Percentiles rank a stretch among this genome's conserved stretches.
Conservation (phyloP, 441 rosid genomes). For the Macaranga tanarius region DNA sequence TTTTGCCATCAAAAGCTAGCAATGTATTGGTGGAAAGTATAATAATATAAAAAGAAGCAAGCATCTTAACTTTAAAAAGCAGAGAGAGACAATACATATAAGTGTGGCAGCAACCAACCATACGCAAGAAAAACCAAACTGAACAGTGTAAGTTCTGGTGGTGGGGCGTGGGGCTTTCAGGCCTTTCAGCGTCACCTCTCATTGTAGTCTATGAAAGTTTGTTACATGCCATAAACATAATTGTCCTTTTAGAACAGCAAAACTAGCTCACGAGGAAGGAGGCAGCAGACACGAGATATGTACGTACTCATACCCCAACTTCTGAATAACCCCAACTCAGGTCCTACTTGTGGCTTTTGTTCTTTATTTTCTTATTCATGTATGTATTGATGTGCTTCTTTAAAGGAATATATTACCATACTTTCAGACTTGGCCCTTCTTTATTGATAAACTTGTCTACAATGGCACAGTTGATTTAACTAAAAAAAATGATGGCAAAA, state of each 20-base stretch:
- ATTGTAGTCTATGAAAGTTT: slow-evolving; percentile 8
- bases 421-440: too few relatives aligned
- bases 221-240: slow-evolving; percentile 4
- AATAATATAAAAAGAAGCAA: not conserved
- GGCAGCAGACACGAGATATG: not conserved
- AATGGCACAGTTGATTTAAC: too few relatives aligned
- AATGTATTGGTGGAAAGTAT: not conserved
- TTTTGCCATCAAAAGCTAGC: not conserved
- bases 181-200: not conserved
- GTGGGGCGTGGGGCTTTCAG: not conserved
- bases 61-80: slow-evolving; percentile 1
- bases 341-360: not conserved
- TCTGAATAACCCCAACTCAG: not conserved
- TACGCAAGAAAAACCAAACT: not conserved
- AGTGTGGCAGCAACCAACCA: not conserved
- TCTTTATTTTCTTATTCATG: not conserved
- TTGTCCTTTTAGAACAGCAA: not conserved
- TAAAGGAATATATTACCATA: too few relatives aligned
- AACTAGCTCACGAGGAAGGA: not conserved
- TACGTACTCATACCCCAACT: not conserved
- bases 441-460: too few relatives aligned
- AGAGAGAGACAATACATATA: not conserved
- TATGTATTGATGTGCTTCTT: not conserved
- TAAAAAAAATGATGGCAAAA: too few relatives aligned
- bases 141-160: not conserved